Evolutionary conservation across 495 filamentous ascomycete genomes (phyloP).

Genomic region (Mycothermus thermophilus): DNA sequence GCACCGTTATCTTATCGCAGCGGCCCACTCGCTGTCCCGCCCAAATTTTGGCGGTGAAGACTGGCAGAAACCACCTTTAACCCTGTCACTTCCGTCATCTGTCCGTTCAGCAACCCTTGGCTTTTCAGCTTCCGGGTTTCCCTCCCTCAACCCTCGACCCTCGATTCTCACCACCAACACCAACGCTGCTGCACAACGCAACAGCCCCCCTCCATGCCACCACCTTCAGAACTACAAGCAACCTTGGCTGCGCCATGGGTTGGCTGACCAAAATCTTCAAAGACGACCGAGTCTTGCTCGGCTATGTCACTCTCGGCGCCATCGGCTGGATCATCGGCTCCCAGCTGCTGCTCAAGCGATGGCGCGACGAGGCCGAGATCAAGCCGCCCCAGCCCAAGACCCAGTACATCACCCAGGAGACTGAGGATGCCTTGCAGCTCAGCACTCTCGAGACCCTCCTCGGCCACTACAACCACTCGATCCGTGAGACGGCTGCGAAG

Average conservation of each 20-base stretch:
- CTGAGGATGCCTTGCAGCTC: constrained; percentile 39
- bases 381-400: constrained; percentile 37
- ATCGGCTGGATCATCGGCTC: constrained; percentile 24
- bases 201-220: not conserved
- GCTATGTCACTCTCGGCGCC: constrained; percentile 25
- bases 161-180: no score
- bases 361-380: constrained; percentile 35
- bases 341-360: constrained; percentile 26
- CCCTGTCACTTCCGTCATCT: not conserved
- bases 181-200: no score
- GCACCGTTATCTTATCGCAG: constrained; percentile 20
- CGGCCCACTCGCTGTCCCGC: constrained; percentile 6
- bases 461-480: constrained; percentile 37
- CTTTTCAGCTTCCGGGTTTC: no score
- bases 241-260: constrained; percentile 15
- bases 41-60: constrained; percentile 18
- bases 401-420: constrained; percentile 46
- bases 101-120: not conserved
- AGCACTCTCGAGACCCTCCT: constrained; percentile 38
- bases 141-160: no score
- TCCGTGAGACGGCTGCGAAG: constrained; percentile 37
- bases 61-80: constrained; percentile 6
- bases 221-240: constrained; percentile 1
- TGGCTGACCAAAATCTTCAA: constrained; percentile 19
- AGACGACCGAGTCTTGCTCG: constrained; percentile 32